Conservation (phyloP, 129 eudicot genomes). For the Sambucus nigra region DNA sequence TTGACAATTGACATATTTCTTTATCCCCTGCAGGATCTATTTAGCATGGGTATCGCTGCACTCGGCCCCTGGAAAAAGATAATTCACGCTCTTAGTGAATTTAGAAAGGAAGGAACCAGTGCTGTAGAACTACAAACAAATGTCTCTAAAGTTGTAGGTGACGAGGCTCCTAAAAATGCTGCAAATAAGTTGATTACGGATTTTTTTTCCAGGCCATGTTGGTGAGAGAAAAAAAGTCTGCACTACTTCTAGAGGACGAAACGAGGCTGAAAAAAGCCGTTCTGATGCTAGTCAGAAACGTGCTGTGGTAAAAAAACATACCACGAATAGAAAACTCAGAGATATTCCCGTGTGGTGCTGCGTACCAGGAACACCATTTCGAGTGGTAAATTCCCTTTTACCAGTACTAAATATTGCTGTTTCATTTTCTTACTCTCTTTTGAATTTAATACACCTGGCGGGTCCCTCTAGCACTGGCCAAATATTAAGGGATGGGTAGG, state of each 20-base stretch:
- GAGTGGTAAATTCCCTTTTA: slow-evolving; percentile 54
- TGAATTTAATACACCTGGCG: not conserved
- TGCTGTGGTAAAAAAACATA: slow-evolving; percentile 16
- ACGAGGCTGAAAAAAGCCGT: slow-evolving; percentile 18
- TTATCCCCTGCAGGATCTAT: slow-evolving; percentile 48
- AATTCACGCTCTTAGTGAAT: slow-evolving; percentile 53
- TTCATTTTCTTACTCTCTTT: not conserved
- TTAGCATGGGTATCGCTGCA: slow-evolving; percentile 72
- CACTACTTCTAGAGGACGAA: slow-evolving; percentile 20
- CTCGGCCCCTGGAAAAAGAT: slow-evolving; percentile 96
- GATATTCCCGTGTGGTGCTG: slow-evolving; percentile 82
- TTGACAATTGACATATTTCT: too few relatives aligned
- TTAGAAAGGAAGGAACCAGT: slow-evolving; percentile 22
- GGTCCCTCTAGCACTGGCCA: too few relatives aligned
- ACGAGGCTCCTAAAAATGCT: slow-evolving; percentile 28
- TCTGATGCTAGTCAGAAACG: slow-evolving; percentile 27
- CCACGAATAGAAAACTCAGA: slow-evolving; percentile 34
- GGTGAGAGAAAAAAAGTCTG: slow-evolving; percentile 24
- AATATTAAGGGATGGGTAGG: too few relatives aligned
- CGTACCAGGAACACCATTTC: slow-evolving; percentile 73
- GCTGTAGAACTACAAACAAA: slow-evolving; percentile 11
- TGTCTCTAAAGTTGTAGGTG: slow-evolving; percentile 20
- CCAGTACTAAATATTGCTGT: not conserved
- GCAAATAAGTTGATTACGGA: slow-evolving; percentile 70
- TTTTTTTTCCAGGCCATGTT: slow-evolving; percentile 52